Percentiles rank a stretch among this genome's conserved stretches.
phyloP scores from a whole-genome alignment of 2,329 filamentous ascomycete genomes.

The Botrytis tulipae region DNA sequence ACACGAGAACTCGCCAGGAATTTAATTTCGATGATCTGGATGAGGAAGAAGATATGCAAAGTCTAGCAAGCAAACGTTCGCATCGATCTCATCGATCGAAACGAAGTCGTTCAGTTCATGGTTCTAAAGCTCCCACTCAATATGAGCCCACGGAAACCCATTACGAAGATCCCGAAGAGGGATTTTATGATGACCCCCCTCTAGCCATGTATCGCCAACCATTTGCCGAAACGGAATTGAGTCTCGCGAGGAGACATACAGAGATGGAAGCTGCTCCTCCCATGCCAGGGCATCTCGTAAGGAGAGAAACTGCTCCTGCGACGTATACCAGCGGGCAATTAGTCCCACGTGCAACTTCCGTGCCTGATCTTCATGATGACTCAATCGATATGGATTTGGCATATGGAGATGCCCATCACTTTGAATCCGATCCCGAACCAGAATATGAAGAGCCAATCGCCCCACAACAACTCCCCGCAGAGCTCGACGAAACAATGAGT shows the following conservation, averaged over 20 bases:
- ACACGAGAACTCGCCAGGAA: slow-evolving; percentile 10
- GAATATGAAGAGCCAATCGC: slow-evolving; percentile 42
- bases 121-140: slow-evolving; percentile 22
- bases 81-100: slow-evolving; percentile 24
- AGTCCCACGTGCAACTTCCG: slow-evolving; percentile 20
- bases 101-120: slow-evolving; percentile 17
- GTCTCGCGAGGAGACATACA: slow-evolving; percentile 28
- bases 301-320: slow-evolving; percentile 13
- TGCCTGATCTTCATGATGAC: slow-evolving; percentile 34
- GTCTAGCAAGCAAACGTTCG: slow-evolving; percentile 17
- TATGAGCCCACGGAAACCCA: slow-evolving; percentile 15
- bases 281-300: slow-evolving; percentile 1
- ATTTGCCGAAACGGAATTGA: slow-evolving; percentile 27
- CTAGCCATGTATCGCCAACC: slow-evolving; percentile 27
- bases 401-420: slow-evolving; percentile 76
- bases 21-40: slow-evolving; percentile 8
- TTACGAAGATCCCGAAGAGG: slow-evolving; percentile 24
- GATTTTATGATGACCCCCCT: background rate
- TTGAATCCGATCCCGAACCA: slow-evolving; percentile 6
- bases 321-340: background rate
- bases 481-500: slow-evolving; percentile 66
- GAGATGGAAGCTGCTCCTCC: slow-evolving; percentile 25
- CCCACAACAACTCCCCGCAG: slow-evolving; percentile 51
- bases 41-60: slow-evolving; percentile 17
- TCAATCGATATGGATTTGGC: slow-evolving; percentile 88